Conservation (phyloP, 129 eudicot species). For the carrot (Daucus carota) region DH1_v3.0 NC_030381.2:42974501-42975000, state of each 20-base stretch:
- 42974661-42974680: not conserved
- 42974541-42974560: constrained; percentile 1
- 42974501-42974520: constrained; percentile 24
- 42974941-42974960: constrained; percentile 40
- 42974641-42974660: not conserved
- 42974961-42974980: constrained; percentile 29
- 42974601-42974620: not conserved
- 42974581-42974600: not conserved
- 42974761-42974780: constrained; percentile 22
- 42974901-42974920: constrained; percentile 46
- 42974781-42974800: constrained; percentile 39
- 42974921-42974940: constrained; percentile 39
- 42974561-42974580: not conserved
- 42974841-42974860: constrained; percentile 46
- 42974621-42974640: not conserved
- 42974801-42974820: constrained; percentile 55
- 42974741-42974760: constrained; percentile 45
- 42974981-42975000: not conserved
- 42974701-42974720: not conserved
- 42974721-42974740: constrained; percentile 37
- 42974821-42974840: constrained; percentile 38
- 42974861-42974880: constrained; percentile 33
- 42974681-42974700: not conserved
- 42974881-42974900: constrained; percentile 43
- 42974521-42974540: constrained; percentile 36